phyloP scores from a whole-genome alignment of 495 filamentous ascomycete species.

The Penicillium paxilli region DNA sequence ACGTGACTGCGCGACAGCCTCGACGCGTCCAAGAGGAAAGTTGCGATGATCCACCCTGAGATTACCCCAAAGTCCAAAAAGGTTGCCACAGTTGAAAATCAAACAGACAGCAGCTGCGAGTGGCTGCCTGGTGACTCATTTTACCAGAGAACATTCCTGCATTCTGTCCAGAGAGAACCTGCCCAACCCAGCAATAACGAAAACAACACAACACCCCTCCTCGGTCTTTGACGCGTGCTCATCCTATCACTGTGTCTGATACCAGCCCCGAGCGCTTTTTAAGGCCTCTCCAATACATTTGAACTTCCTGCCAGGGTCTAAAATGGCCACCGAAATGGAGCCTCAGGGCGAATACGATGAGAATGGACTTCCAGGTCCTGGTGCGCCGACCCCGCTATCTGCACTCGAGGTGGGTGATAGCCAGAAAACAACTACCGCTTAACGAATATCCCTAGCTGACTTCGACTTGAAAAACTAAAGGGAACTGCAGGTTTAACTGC shows the following conservation, averaged over 20 bases:
- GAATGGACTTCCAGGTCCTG: slow-evolving; percentile 70
- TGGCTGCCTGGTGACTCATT: slow-evolving; percentile 3
- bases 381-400: slow-evolving; percentile 87
- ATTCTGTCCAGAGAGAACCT: not conserved
- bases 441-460: not conserved
- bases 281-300: too few relatives aligned
- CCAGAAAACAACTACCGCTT: not conserved
- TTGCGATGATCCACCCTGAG: too few relatives aligned
- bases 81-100: slow-evolving; percentile 27
- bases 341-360: slow-evolving; percentile 63
- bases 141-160: not conserved
- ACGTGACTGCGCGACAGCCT: slow-evolving; percentile 45
- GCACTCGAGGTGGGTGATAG: slow-evolving; percentile 75
- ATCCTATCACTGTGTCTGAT: not conserved
- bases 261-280: too few relatives aligned
- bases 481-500: slow-evolving; percentile 84
- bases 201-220: not conserved
- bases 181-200: not conserved
- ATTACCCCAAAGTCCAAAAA: not conserved
- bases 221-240: not conserved
- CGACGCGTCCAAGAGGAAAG: slow-evolving; percentile 35
- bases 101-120: not conserved
- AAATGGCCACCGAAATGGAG: slow-evolving; percentile 62
- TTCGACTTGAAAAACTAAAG: slow-evolving; percentile 39
- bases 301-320: too few relatives aligned